These are phyloP conservation scores for Sarocladium oryzae DNA, from an alignment of 2,329 filamentous ascomycete species.

Conservation along the genomic window DNA sequence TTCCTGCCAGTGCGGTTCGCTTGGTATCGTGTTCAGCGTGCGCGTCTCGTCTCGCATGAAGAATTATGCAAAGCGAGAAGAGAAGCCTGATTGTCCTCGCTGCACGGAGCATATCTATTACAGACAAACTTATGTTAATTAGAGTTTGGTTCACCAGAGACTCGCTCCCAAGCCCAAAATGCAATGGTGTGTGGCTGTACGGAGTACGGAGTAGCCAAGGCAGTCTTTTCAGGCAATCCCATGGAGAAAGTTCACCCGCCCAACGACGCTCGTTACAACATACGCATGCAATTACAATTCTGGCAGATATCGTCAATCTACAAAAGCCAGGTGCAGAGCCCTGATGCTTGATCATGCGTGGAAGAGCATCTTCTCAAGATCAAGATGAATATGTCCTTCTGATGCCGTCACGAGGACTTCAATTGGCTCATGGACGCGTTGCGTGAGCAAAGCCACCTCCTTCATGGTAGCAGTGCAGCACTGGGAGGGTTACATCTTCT, in stretches of 20 bases:
- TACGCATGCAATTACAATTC: background rate
- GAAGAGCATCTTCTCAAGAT: too few species aligned
- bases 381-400: background rate
- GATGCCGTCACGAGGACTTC: background rate
- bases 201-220: too few species aligned
- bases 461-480: conserved; percentile 2
- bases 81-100: too few species aligned
- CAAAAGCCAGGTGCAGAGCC: background rate
- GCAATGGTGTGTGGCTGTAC: too few species aligned
- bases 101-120: too few species aligned
- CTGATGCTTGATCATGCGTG: background rate
- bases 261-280: background rate
- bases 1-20: background rate
- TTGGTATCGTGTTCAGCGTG: too few species aligned
- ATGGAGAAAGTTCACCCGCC: background rate
- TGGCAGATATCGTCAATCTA: background rate
- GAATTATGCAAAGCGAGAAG: too few species aligned
- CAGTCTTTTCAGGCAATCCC: too few species aligned
- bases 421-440: background rate
- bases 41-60: too few species aligned
- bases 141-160: too few species aligned
- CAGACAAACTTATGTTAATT: too few species aligned
- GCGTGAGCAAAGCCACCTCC: background rate
- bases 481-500: conserved; percentile 3
- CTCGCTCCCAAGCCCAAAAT: too few species aligned